Evolutionary conservation across 257 asterid species (phyloP), one percentile per base, ranked within the genome.

Genomic region (Ajuga chamaepitys): DNA sequence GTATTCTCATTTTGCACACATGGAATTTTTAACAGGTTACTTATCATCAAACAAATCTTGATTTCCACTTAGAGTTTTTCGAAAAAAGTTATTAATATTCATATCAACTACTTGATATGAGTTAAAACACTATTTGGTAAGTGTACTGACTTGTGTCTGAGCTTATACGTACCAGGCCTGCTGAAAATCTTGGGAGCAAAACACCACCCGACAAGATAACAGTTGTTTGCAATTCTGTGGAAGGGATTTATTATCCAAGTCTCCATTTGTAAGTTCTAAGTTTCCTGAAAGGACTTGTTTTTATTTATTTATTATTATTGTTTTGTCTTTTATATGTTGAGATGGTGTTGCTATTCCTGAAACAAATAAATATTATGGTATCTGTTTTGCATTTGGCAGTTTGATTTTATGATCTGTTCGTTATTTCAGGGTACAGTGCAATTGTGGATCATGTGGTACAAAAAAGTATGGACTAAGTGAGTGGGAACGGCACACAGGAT

Each of bases 401-500:
- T 56, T 40, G 35, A 69, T 62, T 38, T 26, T 59, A 22, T 16
- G 25, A 16, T 71, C 9, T 53, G 34, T 54, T 66, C 72, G 58
- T 73, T 26, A 54, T 71, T 71, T 65, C 87, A 94, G 99, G 82
- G 97, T 94, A 60, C 96, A 88, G 74, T 94, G 99, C 64, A 68
- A 52, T 62, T 94, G 99, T 69, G 95, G 91, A 68, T 82, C 88
- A 24, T 94, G 99, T 48, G 99, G 95, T 70, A 66, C 82, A 53
- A 77, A 67, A 79, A 88, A 88, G 62, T 86, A 64, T 71, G 79
- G 84, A 61, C 96, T 86, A 63, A 70, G 84, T 78, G 95, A 88
- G 82, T 94, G 99, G 99, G 99, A 94, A 72, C 77, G 83, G 12
- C 99, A 94, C 77, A 90, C 97, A 22, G 99, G 99, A 38, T 88